phyloP scores from a whole-genome alignment of 1,139 yeast genomes.

The Blastobotrys elegans region DNA sequence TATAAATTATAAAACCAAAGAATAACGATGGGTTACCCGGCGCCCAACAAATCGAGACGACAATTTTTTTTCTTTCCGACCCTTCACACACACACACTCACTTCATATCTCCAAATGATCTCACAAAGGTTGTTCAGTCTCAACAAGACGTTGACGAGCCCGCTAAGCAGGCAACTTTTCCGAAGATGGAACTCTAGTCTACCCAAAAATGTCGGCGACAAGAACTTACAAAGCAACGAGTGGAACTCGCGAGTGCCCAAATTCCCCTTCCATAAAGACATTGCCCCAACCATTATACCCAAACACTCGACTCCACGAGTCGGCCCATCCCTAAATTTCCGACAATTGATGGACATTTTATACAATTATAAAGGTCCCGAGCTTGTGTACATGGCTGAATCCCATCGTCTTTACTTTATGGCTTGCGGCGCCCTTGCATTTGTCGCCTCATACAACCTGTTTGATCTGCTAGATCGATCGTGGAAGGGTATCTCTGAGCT shows the following conservation, averaged over 20 bases:
- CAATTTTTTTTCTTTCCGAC: too few relatives aligned
- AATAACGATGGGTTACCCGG: too few relatives aligned
- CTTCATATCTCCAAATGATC: too few relatives aligned
- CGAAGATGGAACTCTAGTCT: constrained; percentile 16
- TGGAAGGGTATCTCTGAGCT: constrained; percentile 51
- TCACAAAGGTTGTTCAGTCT: too few relatives aligned
- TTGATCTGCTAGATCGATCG: constrained; percentile 56
- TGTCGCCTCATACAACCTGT: constrained; percentile 61
- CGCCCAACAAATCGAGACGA: too few relatives aligned
- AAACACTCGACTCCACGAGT: constrained; percentile 54
- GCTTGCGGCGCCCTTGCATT: constrained; percentile 66
- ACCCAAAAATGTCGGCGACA: constrained; percentile 26
- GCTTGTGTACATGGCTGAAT: constrained; percentile 75
- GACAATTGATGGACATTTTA: constrained; percentile 60
- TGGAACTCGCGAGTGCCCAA: constrained; percentile 39
- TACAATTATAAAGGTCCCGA: constrained; percentile 59
- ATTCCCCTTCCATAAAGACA: constrained; percentile 63
- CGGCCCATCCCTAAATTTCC: constrained; percentile 52
- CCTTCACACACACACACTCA: too few relatives aligned
- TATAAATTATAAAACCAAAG: too few relatives aligned
- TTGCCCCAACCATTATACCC: constrained; percentile 65
- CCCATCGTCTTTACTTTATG: constrained; percentile 70
- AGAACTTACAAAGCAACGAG: constrained; percentile 29
- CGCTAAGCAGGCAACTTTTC: background rate
- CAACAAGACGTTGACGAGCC: too few relatives aligned